Evolutionary conservation across 192 early-diverging fungal genomes (phyloP).

Genomic region (Coemansia guatemalensis): DNA sequence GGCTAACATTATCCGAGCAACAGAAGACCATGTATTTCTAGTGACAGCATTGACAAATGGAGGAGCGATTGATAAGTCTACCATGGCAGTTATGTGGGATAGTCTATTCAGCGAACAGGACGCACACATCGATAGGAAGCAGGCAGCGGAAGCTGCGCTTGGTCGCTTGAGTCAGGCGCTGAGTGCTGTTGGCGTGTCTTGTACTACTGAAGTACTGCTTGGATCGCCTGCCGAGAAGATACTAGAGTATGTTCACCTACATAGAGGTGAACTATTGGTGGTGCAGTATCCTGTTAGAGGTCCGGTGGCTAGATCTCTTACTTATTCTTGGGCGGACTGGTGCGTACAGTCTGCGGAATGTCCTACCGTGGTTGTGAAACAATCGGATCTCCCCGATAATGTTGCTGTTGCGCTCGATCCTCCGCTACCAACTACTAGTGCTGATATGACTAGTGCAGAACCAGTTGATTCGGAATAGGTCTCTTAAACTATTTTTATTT

Average conservation of each 20-base stretch:
- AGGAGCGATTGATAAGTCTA: not conserved
- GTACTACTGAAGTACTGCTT: conserved; percentile 22
- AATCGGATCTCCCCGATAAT: conserved; percentile 30
- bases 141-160: conserved; percentile 18
- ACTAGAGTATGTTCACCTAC: conserved; percentile 22
- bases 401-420: conserved; percentile 42
- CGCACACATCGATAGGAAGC: conserved; percentile 3
- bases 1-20: conserved; percentile 33
- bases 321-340: conserved; percentile 37
- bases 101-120: conserved; percentile 29
- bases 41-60: conserved; percentile 16
- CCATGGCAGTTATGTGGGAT: conserved; percentile 26
- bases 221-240: conserved; percentile 15
- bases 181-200: conserved; percentile 13
- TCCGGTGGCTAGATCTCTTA: conserved; percentile 4
- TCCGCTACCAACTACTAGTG: conserved; percentile 11
- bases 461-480: not conserved
- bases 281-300: conserved; percentile 26
- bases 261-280: conserved; percentile 30
- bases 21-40: conserved; percentile 48
- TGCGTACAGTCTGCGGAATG: conserved; percentile 26
- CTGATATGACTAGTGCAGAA: conserved; percentile 2
- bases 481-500: not conserved
- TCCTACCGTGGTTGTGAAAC: conserved; percentile 36
- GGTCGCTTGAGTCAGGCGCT: conserved; percentile 12